phyloP scores from a whole-genome alignment of 371 early-diverging fungal species.

The Fennellomyces sp. region DNA sequence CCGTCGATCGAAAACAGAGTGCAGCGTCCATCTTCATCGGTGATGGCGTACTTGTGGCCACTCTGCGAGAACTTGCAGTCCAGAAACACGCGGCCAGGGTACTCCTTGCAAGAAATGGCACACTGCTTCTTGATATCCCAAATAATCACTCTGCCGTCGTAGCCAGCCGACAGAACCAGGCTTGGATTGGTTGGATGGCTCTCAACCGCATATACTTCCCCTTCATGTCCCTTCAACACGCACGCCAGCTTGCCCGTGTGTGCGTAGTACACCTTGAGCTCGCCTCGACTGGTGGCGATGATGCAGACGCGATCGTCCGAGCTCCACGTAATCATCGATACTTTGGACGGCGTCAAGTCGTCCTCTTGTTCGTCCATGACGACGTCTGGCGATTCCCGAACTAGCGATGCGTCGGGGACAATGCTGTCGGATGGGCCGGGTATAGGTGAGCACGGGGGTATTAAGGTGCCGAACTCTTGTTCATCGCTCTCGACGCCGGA shows the following conservation, averaged over 20 bases:
- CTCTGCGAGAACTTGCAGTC: conserved; percentile 60
- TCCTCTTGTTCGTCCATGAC: not conserved
- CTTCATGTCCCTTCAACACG: conserved; percentile 61
- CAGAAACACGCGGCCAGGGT: conserved; percentile 40
- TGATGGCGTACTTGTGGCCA: conserved; percentile 68
- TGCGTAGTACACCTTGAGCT: conserved; percentile 68
- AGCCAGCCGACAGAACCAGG: conserved; percentile 79
- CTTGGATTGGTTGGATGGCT: conserved; percentile 74
- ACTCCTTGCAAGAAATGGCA: conserved; percentile 31
- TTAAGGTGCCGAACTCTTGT: conserved; percentile 9
- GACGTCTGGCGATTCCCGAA: no score
- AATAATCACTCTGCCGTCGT: conserved; percentile 83
- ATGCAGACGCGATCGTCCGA: conserved; percentile 63
- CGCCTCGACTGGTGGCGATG: conserved; percentile 62
- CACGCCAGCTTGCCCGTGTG: conserved; percentile 56
- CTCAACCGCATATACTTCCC: conserved; percentile 75
- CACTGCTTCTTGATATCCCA: conserved; percentile 65
- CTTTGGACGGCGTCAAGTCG: conserved; percentile 21
- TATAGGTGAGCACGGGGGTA: conserved; percentile 2
- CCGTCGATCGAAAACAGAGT: conserved; percentile 69
- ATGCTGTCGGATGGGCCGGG: not conserved
- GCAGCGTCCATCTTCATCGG: conserved; percentile 72
- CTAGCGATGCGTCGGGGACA: not conserved
- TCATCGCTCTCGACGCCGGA: not conserved
- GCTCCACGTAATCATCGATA: conserved; percentile 65